Base-by-base conservation (phyloP, 2,329 filamentous ascomycete genomes). In the Microcera coccophila region DNA sequence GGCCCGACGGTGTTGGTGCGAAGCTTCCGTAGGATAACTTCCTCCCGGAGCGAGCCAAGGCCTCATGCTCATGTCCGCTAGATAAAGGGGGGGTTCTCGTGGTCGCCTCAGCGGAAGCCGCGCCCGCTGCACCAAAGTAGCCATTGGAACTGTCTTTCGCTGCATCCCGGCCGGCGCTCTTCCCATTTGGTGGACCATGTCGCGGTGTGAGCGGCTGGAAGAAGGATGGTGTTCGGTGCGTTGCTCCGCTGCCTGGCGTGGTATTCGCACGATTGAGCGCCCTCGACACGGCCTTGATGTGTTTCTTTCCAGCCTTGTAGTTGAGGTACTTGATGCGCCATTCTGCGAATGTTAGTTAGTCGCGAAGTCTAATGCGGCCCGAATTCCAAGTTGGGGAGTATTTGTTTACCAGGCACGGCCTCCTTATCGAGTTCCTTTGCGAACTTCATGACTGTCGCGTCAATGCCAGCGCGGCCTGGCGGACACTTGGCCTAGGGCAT, bases 291-390 rank as follows among this genome's bases (percentile, higher is more conserved):
- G 82, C 82, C 67, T 96, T 97, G 65, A 97, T 76, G 62, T 90
- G 85, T 70, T 96, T 96, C 71, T 97, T 97, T 47, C 90, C 91
- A 43, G 82, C 82, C 76, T 95, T 95, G 75, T 97, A 97, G 68
- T 96, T 82, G 56, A 97, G 78, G 66, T 96, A 97, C 67, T 95
- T 95, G 64, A 84, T 79, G 59, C 87, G 82, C 91, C 91, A 97
- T 79, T 97, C 81, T 84, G 54, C 37, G 20, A 12, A 14, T 35
- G 32, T 10, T 43, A 19, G 45, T 51, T 17, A 51, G 47, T 21
- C 34, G 29, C 29, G 5, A 32, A 38, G 18, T 16, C 11, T 38
- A 21, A n/a, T 16, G 39, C 31, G 31, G 38, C 28, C 26, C 11
- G 15, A 15, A 22, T 38, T 38, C 19, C 7, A 11, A 15, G 15